Percentiles rank a stretch among this genome's conserved stretches.
phyloP scores from a whole-genome alignment of 148 eudicot species.

The Fagopyrum esculentum region DNA sequence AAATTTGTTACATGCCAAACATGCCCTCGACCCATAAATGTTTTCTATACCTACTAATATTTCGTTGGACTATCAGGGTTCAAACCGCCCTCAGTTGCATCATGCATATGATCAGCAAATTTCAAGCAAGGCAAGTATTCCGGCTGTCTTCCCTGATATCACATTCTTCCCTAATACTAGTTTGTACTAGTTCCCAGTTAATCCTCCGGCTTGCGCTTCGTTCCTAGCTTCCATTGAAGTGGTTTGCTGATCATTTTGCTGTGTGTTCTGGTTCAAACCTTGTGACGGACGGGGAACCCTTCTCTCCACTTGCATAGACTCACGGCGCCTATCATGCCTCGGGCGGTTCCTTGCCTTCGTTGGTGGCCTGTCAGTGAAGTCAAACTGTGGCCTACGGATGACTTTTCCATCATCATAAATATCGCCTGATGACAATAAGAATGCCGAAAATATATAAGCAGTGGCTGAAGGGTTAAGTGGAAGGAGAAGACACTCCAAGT shows the following conservation, averaged over 20 bases:
- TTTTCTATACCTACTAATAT: too few species aligned
- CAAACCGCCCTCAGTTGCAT: too few species aligned
- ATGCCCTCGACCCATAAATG: too few species aligned
- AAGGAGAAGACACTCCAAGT: background rate
- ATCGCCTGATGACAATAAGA: constrained; percentile 41
- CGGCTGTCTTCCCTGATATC: background rate
- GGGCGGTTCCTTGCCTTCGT: constrained; percentile 56
- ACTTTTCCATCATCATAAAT: constrained; percentile 73
- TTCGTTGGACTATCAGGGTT: too few species aligned
- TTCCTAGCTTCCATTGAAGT: constrained; percentile 13
- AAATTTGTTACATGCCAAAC: too few species aligned
- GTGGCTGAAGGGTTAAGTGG: background rate
- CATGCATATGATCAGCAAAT: too few species aligned
- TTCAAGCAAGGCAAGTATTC: background rate
- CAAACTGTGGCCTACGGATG: constrained; percentile 72
- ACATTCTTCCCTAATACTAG: background rate
- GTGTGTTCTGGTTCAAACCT: constrained; percentile 12
- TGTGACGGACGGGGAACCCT: constrained; percentile 38
- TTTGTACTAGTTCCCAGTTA: background rate
- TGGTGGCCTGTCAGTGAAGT: constrained; percentile 49
- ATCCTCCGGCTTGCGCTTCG: constrained; percentile 14
- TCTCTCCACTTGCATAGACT: constrained; percentile 43
- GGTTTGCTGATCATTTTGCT: constrained; percentile 15
- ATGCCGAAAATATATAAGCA: background rate
- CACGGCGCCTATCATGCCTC: constrained; percentile 65